Conservation (phyloP, 1,139 yeast genomes). For the Debaryomyces robertsiae region DNA sequence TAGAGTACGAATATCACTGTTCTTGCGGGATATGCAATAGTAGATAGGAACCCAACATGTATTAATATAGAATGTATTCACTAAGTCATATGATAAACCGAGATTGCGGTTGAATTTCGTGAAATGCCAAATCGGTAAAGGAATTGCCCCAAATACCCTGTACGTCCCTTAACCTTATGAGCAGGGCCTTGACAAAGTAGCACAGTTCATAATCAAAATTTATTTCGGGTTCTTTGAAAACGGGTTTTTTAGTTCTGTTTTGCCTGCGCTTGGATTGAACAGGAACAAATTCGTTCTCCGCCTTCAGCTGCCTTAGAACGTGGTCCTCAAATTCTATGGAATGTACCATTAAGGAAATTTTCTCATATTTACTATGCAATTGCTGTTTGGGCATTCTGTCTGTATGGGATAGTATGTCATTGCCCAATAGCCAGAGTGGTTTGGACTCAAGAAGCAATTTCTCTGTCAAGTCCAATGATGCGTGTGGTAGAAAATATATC, state of each 20-base stretch:
- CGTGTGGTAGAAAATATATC: constrained; percentile 72
- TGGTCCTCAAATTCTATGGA: constrained; percentile 17
- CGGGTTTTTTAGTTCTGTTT: constrained; percentile 26
- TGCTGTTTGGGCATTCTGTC: constrained; percentile 49
- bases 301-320: constrained; percentile 1
- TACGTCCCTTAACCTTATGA: constrained; percentile 22
- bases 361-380: constrained; percentile 43
- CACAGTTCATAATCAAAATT: constrained; percentile 36
- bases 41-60: constrained; percentile 5
- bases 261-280: constrained; percentile 33
- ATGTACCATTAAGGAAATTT: constrained; percentile 44
- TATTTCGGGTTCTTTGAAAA: constrained; percentile 34
- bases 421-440: constrained; percentile 48
- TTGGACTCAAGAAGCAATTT: constrained; percentile 30
- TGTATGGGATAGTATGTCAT: constrained; percentile 53
- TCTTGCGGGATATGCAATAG: not conserved
- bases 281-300: constrained; percentile 32
- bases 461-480: constrained; percentile 63
- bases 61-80: constrained; percentile 5
- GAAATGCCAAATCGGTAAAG: constrained; percentile 56
- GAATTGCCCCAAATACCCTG: constrained; percentile 53
- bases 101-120: constrained; percentile 19
- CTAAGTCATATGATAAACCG: not conserved
- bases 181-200: constrained; percentile 31
- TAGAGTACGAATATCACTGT: constrained; percentile 1